A percentile compares a stretch with the other conserved stretches of the same genome.
phyloP scores from a whole-genome alignment of 257 asterid species.

The Eucommia ulmoides region DNA sequence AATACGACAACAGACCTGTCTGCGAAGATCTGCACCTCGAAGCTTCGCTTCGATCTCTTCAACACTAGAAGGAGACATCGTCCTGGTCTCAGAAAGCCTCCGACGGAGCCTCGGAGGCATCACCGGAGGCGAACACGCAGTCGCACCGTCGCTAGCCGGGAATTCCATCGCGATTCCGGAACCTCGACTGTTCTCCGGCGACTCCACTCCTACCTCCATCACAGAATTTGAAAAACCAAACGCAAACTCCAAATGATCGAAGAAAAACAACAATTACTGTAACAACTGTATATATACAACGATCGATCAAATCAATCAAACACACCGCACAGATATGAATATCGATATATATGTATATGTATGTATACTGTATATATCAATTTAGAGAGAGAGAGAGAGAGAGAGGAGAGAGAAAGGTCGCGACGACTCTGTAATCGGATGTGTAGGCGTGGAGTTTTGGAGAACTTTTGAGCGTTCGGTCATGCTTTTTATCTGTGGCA shows the following conservation, averaged over 20 bases:
- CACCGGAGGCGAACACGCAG: conserved; percentile 68
- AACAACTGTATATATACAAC: conserved; percentile 3
- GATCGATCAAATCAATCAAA: conserved; percentile 1
- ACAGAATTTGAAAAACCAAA: too few species aligned
- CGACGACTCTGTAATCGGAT: conserved; percentile 19
- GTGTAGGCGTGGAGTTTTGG: too few species aligned
- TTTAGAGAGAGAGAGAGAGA: conserved; percentile 11
- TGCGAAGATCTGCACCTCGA: conserved; percentile 78
- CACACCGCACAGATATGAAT: not conserved
- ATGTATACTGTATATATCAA: not conserved
- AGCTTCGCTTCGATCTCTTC: conserved; percentile 88
- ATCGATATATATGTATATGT: conserved; percentile 1
- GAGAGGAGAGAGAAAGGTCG: conserved; percentile 14
- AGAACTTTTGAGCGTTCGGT: not conserved
- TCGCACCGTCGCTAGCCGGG: conserved; percentile 60
- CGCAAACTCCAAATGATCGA: too few species aligned
- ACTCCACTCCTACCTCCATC: conserved; percentile 36
- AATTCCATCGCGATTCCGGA: conserved; percentile 63
- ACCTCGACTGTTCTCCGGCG: conserved; percentile 48
- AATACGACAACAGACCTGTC: too few species aligned
- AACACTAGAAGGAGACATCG: conserved; percentile 48
- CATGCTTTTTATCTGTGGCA: not conserved
- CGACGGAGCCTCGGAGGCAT: conserved; percentile 69
- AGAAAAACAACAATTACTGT: conserved; percentile 6
- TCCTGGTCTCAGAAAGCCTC: conserved; percentile 65